Base-by-base conservation (phyloP, 2,329 filamentous ascomycete species). In the Amphichorda felina region DNA sequence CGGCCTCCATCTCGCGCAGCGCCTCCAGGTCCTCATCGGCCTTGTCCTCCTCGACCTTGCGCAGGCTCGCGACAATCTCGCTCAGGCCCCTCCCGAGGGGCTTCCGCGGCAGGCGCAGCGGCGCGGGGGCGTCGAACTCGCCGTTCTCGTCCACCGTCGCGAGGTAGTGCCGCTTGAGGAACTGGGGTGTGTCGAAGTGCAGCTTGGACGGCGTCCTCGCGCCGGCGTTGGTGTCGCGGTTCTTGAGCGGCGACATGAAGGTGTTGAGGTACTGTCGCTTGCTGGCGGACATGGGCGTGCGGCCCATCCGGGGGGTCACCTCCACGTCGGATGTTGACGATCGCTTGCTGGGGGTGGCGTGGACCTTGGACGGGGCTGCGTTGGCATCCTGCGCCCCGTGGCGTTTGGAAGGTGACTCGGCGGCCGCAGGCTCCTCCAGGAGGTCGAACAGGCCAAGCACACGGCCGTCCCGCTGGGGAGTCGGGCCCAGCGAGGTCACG, bases 371-470 rank as follows among this genome's bases (percentile, higher is more conserved):
- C 36, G 34, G n/a, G 34, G 11, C 8, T 19, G 14, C 17, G n/a
- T n/a, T n/a, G n/a, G n/a, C n/a, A n/a, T 45, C 14, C 15, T 34
- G n/a, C 11, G 8, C 31, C 13, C 14, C 30, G 13, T 32, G 14
- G n/a, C 30, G 8, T n/a, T 25, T 34, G 7, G 30, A 33, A 14
- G 30, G 30, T 21, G 30, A 8, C 30, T 14, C 18, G 8, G 28
- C 14, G 14, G 19, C 13, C 14, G 33, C 22, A 3, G 13, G 24
- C n/a, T 21, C 17, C 27, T 15, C 22, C 16, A 86, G 59, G 9
- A 82, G 58, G 49, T 89, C 84, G 50, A 91, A 91, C 14, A 91
- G 59, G 4, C 84, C 82, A 3, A 91, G 64, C 1, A 87, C 78
- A 15, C 74, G 73, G 19, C 84, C 84, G 51, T 89, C 81, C 41